Base-by-base conservation (phyloP, 2,329 filamentous ascomycete species). In the Nectriaceae sp. region DNA sequence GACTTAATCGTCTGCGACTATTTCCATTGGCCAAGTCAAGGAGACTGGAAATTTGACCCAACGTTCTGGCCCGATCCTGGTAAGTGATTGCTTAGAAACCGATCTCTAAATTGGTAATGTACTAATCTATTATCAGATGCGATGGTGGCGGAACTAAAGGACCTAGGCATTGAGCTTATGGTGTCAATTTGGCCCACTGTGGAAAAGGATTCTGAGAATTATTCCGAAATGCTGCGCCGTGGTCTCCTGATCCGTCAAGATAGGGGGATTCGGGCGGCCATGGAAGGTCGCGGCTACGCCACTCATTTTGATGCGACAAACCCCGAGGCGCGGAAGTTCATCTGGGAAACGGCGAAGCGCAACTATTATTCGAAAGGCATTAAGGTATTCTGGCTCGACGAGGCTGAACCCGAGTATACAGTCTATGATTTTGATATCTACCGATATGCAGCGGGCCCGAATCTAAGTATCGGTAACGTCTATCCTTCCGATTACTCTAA, bases 141-240 rank as follows among this genome's bases (percentile, higher is more conserved):
- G 3, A 88, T 88, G 84, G 71, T 87, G 19, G 69, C 72, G 33
- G 84, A 87, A 61, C 72, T 87, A 1, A 72, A 79, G 36, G 70
- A 75, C 0, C 64, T 88, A 50, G 72, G 75, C 0, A 77, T 87
- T 39, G 83, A 88, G 58, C 72, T 87, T 3, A 87, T 88, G 83
- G 81, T 88, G 1, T 86, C 82, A 0, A 78, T 88, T 55, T 88
- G 85, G 84, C 84, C 84, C 0, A 87, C 83, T 0, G 83, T 88
- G 1, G 82, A 87, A 44, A 74, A 72, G 11, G 60, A 64, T 2
- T 82, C 78, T 0, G 78, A 83, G 36, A 85, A 85, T 61, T 87
- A 78, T 57, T 56, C 73, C 1, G 77, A 85, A 53, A 85, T 87
- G 82, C 66, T 84, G 0, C 79, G 83, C 46, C 72, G 74, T 10